Base-by-base conservation (phyloP, 768 basidiomycete genomes). In the Mycena chlorophos region DNA sequence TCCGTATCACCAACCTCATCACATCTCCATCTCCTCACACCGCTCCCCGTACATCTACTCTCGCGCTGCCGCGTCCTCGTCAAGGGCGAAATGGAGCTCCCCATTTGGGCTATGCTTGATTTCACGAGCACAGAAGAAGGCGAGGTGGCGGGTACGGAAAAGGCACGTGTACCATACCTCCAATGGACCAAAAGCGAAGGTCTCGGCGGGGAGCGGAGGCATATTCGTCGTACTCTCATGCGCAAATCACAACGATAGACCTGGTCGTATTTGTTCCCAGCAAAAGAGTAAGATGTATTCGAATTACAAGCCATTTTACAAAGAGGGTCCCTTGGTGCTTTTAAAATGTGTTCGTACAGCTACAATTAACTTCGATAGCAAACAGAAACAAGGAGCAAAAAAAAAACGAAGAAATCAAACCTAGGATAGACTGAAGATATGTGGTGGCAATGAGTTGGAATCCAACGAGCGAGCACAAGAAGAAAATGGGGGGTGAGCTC, bases 71-170 rank as follows among this genome's bases (percentile, higher is more conserved):
- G 82, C 3, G 73, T 84, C 17, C 64, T 96, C 3, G 84, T 96
- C 43, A 94, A 90, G 68, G 94, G 94, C 6, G 92, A 94, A 66
- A 75, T 94, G 64, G 93, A 95, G 68, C 71, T 97, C 0, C 94
- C 94, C 0, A 74, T 94, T 0, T 89, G 88, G 85, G 93, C 88
- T 0, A 84, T 93, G 86, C 73, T 97, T 48, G 93, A 95, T 68
- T 88, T 85, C 54, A 70, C 75, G 23, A 65, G 61, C 3, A 71
- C 69, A 2, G 69, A 68, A 8, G 70, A 62, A 22, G 76, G 71
- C 5, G 62, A 65, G 5, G 75, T 80, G 5, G 76, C 70, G 2
- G 82, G 79, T 0, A 73, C 86, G 4, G 81, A 83, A 4, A 80
- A 75, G 16, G 78, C 79, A 14, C 83, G 75, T 65, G 81, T 77